Percentiles rank a stretch among this genome's conserved stretches.
Conservation (phyloP, 164 flowering plant genomes). For the Kingdonia uniflora region DNA sequence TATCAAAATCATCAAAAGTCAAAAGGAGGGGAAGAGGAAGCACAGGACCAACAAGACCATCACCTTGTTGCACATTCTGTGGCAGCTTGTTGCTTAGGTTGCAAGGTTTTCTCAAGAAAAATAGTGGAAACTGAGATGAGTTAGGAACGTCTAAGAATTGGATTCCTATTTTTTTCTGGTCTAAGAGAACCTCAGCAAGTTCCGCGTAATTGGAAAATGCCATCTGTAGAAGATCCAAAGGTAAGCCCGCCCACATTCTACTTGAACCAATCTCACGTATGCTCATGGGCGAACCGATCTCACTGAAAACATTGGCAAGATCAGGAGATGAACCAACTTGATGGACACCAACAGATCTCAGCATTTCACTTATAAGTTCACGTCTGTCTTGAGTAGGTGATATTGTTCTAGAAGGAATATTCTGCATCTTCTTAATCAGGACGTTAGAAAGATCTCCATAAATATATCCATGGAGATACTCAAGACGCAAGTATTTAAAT, state of each 20-base stretch:
- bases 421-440: conserved; percentile 19
- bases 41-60: conserved; percentile 55
- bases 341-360: conserved; percentile 33
- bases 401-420: conserved; percentile 4
- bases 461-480: conserved; percentile 35
- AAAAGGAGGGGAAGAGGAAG: conserved; percentile 54
- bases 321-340: conserved; percentile 20
- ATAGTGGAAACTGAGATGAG: conserved; percentile 52
- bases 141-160: conserved; percentile 50
- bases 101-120: conserved; percentile 39
- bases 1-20: conserved; percentile 20
- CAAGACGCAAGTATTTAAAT: conserved; percentile 28
- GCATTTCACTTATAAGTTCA: conserved; percentile 26
- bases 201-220: conserved; percentile 45
- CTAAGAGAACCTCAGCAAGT: conserved; percentile 21
- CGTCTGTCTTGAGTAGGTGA: conserved; percentile 18
- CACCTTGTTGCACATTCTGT: conserved; percentile 19
- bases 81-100: conserved; percentile 42
- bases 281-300: conserved; percentile 39
- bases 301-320: conserved; percentile 24
- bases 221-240: conserved; percentile 33
- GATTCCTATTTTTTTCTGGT: conserved; percentile 18
- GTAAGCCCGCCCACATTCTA: conserved; percentile 46
- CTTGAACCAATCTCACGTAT: conserved; percentile 48
- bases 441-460: conserved; percentile 24